Evolutionary conservation across 352 stramenopile species (phyloP).

Genomic region (Elongisporangium anandrum): DNA sequence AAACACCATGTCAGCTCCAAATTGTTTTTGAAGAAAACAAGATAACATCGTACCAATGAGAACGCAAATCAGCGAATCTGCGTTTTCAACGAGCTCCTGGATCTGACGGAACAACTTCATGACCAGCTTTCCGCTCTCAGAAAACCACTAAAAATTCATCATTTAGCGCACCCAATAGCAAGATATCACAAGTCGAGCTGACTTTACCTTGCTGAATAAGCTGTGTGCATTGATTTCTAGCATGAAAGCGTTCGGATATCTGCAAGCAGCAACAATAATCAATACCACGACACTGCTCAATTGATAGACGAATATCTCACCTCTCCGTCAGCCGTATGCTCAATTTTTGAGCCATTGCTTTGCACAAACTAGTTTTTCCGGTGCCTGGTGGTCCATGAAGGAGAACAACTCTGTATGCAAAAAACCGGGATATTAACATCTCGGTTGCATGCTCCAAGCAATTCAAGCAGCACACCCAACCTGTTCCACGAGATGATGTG

Average conservation of each 20-base stretch:
- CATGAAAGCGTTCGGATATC: constrained; percentile 64
- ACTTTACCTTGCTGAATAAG: constrained; percentile 82
- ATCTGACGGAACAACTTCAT: constrained; percentile 91
- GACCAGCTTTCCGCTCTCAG: constrained; percentile 91
- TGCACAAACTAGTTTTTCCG: constrained; percentile 91
- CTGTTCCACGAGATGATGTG: constrained; percentile 92
- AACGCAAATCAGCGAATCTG: constrained; percentile 87
- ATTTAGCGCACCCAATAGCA: not conserved
- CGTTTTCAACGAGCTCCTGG: constrained; percentile 86
- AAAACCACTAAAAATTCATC: constrained; percentile 85
- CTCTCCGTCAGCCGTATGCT: constrained; percentile 77
- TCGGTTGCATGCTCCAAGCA: constrained; percentile 2
- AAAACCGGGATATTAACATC: not conserved
- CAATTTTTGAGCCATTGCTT: constrained; percentile 90
- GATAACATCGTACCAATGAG: constrained; percentile 69
- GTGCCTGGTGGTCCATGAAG: constrained; percentile 92
- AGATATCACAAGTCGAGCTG: not conserved
- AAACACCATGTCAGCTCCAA: constrained; percentile 1
- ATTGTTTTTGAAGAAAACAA: not conserved
- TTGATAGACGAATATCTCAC: constrained; percentile 16
- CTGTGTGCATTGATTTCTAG: constrained; percentile 93
- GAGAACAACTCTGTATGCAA: constrained; percentile 59
- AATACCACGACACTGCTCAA: not conserved
- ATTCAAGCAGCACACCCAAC: constrained; percentile 4
- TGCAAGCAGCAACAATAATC: constrained; percentile 9